phyloP scores from a whole-genome alignment of 306 rosid genomes.

The Lathyrus sativus region DNA sequence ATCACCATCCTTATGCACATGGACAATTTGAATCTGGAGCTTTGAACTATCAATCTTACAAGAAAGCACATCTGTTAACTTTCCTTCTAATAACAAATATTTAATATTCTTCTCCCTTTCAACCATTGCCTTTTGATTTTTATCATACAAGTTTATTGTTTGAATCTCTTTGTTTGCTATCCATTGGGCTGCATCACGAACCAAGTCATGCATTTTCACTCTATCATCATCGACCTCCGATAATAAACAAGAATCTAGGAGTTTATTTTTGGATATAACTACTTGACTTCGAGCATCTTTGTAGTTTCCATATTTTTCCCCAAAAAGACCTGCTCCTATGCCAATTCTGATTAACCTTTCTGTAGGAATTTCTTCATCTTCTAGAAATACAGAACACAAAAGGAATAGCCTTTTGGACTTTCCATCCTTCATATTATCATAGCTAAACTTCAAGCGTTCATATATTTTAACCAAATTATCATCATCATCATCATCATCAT shows the following conservation, averaged over 20 bases:
- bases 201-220: slow-evolving; percentile 32
- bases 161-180: neutral
- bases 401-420: slow-evolving; percentile 1
- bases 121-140: neutral
- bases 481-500: neutral
- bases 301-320: neutral
- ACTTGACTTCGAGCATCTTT: neutral
- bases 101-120: neutral
- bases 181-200: slow-evolving; percentile 10
- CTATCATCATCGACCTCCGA: rapidly evolving
- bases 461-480: neutral
- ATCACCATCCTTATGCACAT: neutral
- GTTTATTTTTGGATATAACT: neutral
- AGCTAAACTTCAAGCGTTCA: neutral
- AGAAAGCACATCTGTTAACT: neutral
- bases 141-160: no score
- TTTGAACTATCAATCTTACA: neutral
- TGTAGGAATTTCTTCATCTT: slow-evolving; percentile 27
- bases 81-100: slow-evolving; percentile 6
- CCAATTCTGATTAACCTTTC: neutral
- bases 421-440: neutral
- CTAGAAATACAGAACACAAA: slow-evolving; percentile 32
- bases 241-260: slow-evolving; percentile 29
- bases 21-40: neutral
- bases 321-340: neutral